A percentile compares a stretch with the other conserved stretches of the same genome.
phyloP scores from a whole-genome alignment of 1,284 basidiomycete genomes.

The Malassezia caprae region DNA sequence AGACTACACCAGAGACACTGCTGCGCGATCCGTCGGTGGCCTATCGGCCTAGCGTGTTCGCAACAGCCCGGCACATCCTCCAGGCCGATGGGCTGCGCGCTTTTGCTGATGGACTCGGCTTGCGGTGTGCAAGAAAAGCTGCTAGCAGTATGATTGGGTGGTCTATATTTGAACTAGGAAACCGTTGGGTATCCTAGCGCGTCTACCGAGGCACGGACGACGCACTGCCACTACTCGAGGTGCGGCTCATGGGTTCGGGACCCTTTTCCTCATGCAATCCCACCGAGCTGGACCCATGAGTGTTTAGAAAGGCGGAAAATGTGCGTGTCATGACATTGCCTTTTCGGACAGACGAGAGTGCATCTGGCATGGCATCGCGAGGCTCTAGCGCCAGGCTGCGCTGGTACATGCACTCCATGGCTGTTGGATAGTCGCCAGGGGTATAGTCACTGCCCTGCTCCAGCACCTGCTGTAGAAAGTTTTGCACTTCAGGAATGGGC shows the following conservation, averaged over 20 bases:
- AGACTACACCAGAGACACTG: slow-evolving; percentile 26
- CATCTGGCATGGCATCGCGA: slow-evolving; percentile 16
- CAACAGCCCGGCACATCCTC: slow-evolving; percentile 25
- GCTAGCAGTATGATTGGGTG: slow-evolving; percentile 44
- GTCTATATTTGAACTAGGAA: slow-evolving; percentile 39
- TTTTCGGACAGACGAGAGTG: neutral
- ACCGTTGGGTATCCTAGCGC: slow-evolving; percentile 5
- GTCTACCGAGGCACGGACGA: neutral
- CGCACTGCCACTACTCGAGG: neutral
- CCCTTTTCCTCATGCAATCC: neutral
- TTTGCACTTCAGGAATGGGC: slow-evolving; percentile 71
- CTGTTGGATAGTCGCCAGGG: slow-evolving; percentile 20
- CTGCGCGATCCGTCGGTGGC: slow-evolving; percentile 8
- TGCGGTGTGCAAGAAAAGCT: slow-evolving; percentile 43
- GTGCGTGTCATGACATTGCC: slow-evolving; percentile 1
- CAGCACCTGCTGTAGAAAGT: slow-evolving; percentile 54
- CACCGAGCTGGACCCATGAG: neutral
- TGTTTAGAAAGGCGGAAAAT: neutral
- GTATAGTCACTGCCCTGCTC: slow-evolving; percentile 19
- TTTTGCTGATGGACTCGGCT: slow-evolving; percentile 38
- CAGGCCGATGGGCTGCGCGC: slow-evolving; percentile 21
- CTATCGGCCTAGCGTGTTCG: slow-evolving; percentile 16
- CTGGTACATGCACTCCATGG: slow-evolving; percentile 41
- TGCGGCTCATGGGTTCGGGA: neutral
- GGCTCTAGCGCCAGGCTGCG: slow-evolving; percentile 44